These are phyloP conservation scores for Zygoascus tannicola DNA, from an alignment of 805 yeast species.

Conservation along the genomic window DNA sequence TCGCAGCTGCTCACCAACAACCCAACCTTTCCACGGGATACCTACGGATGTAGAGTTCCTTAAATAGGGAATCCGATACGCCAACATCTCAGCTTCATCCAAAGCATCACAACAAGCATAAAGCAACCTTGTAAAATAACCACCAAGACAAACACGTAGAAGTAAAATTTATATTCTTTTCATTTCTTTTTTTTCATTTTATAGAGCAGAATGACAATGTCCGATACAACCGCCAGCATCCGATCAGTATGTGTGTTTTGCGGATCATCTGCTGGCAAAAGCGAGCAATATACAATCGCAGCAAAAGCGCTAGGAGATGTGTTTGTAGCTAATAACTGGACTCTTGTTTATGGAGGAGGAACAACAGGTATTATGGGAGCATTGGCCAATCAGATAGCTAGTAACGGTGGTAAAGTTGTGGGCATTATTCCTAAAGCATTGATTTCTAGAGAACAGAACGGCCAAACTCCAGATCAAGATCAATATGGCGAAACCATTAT, in stretches of 20 bases:
- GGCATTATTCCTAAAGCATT: constrained; percentile 84
- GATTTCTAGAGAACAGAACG: constrained; percentile 59
- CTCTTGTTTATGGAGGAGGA: constrained; percentile 85
- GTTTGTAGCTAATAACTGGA: constrained; percentile 54
- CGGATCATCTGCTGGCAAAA: constrained; percentile 69
- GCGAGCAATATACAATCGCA: constrained; percentile 37
- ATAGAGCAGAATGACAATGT: too few species aligned
- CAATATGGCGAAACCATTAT: constrained; percentile 70
- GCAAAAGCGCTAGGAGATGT: constrained; percentile 54
- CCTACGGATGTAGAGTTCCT: too few species aligned
- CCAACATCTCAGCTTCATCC: too few species aligned
- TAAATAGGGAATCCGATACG: too few species aligned
- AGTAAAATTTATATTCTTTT: too few species aligned
- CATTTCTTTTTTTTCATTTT: constrained; percentile 4
- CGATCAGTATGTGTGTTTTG: constrained; percentile 67
- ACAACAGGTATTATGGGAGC: constrained; percentile 36
- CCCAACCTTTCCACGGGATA: too few species aligned
- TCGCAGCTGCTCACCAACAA: too few species aligned
- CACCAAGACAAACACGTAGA: too few species aligned
- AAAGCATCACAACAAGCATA: too few species aligned
- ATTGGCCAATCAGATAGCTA: constrained; percentile 17
- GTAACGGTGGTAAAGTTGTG: constrained; percentile 41
- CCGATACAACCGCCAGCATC: not conserved
- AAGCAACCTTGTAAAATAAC: too few species aligned
- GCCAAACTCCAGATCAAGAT: constrained; percentile 38